phyloP scores from a whole-genome alignment of 345 rosid species.

The Turritis glabra region DNA sequence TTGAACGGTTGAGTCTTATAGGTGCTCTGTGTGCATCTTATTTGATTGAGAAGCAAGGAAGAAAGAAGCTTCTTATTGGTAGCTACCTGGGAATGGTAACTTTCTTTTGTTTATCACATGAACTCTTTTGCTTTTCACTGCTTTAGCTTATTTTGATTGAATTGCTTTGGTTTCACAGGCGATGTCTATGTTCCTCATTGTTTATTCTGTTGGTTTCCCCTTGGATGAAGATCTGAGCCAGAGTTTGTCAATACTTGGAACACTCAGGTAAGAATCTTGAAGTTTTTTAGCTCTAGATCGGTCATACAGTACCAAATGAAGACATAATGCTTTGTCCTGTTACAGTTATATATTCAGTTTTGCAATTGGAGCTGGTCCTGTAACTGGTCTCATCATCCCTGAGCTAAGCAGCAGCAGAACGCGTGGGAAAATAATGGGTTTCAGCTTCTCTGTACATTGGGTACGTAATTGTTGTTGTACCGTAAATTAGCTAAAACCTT shows the following conservation, averaged over 20 bases:
- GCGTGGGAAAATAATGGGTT: conserved; percentile 76
- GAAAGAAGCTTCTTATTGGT: conserved; percentile 64
- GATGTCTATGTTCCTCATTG: conserved; percentile 61
- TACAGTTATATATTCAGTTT: conserved; percentile 66
- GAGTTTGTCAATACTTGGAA: conserved; percentile 69
- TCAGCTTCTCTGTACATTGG: conserved; percentile 81
- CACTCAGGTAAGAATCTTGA: conserved; percentile 57
- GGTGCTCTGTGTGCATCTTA: conserved; percentile 69
- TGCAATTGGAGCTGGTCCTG: conserved; percentile 81
- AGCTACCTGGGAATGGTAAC: conserved; percentile 79
- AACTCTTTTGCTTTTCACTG: background rate
- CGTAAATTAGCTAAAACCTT: background rate
- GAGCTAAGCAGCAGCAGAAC: conserved; percentile 69
- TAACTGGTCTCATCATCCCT: conserved; percentile 71
- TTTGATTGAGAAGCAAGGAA: conserved; percentile 69
- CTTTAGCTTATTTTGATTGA: background rate
- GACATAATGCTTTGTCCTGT: background rate
- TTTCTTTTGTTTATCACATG: background rate
- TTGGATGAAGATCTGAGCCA: conserved; percentile 63
- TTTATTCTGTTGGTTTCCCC: conserved; percentile 55
- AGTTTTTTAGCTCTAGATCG: background rate
- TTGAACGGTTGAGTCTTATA: conserved; percentile 29
- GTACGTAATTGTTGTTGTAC: conserved; percentile 38
- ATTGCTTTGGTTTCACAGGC: conserved; percentile 54
- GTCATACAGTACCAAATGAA: background rate